These are phyloP conservation scores for Chaetomiaceae sp. DNA, from an alignment of 2,329 filamentous ascomycete species.

Conservation along the genomic window DNA sequence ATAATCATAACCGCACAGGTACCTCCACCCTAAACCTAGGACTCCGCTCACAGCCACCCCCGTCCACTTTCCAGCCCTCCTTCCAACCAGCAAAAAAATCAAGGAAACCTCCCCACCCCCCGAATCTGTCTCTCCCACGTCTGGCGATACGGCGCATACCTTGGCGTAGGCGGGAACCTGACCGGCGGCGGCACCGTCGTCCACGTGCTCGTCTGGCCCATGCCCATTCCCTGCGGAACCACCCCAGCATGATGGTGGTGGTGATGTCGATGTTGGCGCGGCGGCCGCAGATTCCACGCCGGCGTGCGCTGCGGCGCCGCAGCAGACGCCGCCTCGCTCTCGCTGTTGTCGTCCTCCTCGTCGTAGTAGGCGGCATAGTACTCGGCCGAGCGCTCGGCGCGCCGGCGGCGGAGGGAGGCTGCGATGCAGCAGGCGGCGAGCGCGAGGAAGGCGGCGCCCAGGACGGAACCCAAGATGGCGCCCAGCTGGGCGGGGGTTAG, in stretches of 20 bases:
- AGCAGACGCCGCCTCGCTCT: conserved; percentile 1
- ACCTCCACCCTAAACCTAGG: too few relatives aligned
- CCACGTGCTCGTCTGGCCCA: too few relatives aligned
- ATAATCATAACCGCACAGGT: too few relatives aligned
- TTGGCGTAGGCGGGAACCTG: conserved; percentile 18
- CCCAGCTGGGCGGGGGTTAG: conserved; percentile 35
- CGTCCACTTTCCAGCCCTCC: neutral
- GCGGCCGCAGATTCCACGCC: neutral
- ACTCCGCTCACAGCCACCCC: too few relatives aligned
- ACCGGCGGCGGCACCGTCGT: conserved; percentile 15
- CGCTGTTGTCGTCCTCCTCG: neutral
- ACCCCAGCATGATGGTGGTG: too few relatives aligned
- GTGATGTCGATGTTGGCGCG: too few relatives aligned
- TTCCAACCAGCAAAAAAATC: too few relatives aligned
- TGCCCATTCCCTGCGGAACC: too few relatives aligned
- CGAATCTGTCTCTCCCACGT: conserved; percentile 16
- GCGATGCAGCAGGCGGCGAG: conserved; percentile 27
- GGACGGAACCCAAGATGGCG: conserved; percentile 36
- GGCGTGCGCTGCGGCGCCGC: neutral
- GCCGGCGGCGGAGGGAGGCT: neutral
- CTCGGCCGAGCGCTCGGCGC: neutral
- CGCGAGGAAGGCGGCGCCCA: conserved; percentile 34
- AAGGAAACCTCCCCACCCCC: conserved; percentile 17
- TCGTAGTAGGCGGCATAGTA: neutral
- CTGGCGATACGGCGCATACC: conserved; percentile 16